A percentile compares a stretch with the other conserved stretches of the same genome.
These are phyloP conservation scores for Ilex paraguariensis DNA, from an alignment of 305 asterid species.

Conservation along the genomic window DNA sequence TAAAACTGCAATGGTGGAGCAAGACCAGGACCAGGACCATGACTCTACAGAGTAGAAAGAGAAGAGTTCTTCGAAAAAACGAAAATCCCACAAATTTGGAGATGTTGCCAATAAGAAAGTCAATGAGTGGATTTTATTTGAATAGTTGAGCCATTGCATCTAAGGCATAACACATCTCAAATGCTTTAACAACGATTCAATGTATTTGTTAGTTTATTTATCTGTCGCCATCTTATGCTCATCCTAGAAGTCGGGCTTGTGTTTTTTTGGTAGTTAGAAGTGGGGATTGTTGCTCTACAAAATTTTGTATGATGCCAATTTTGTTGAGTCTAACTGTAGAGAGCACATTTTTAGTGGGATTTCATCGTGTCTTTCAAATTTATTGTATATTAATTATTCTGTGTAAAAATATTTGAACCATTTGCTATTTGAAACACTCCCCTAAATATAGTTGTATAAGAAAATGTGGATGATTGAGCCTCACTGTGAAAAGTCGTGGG, in stretches of 20 bases:
- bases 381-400: no score
- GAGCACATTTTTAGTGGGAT: no score
- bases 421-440: no score
- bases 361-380: no score
- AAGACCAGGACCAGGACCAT: conserved; percentile 19
- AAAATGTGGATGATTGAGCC: no score
- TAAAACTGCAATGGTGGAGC: conserved; percentile 14
- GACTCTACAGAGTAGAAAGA: conserved; percentile 21
- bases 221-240: no score
- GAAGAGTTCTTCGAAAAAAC: conserved; percentile 40
- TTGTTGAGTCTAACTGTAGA: not conserved
- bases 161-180: conserved; percentile 21
- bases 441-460: no score
- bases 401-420: no score
- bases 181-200: not conserved
- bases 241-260: not conserved
- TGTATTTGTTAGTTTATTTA: not conserved
- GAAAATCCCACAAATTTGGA: conserved; percentile 45
- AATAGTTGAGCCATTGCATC: conserved; percentile 29
- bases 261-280: not conserved
- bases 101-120: conserved; percentile 48
- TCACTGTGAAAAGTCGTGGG: no score
- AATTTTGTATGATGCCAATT: no score
- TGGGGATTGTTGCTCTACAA: not conserved
- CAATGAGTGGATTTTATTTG: conserved; percentile 34